Evolutionary conservation across 2,329 filamentous ascomycete genomes (phyloP), one percentile per base, ranked within the genome.

Genomic region (Teratosphaeriaceae sp.): DNA sequence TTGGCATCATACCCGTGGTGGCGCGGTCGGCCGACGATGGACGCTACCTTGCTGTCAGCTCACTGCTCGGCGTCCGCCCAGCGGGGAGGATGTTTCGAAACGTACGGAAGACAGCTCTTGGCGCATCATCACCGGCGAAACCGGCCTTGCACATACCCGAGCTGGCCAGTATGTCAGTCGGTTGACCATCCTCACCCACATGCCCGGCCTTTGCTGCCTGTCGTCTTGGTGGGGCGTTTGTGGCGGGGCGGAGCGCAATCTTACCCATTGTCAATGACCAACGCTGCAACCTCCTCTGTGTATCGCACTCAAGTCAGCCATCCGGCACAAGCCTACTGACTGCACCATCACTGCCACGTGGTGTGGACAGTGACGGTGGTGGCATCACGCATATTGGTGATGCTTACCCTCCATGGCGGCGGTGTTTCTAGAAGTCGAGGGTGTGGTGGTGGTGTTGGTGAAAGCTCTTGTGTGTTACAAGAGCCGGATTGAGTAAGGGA

Each of bases 211-310:
- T 41, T 38, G 38, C 42, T 40, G 26, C 26, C 39, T 22, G 38
- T 41, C 42, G 45, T 42, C 43, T 45, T 38, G 34, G 20, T 20
- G 41, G 42, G 44, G 42, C 46, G 46, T 41, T 29, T 18, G 22
- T 34, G 60, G 57, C 59, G 64, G 74, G 46, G 39, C 23, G 16
- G 46, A 45, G 52, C 45, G 53, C 45, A 45, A 46, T 78, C 89
- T 87, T 90, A 98, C 92, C 92, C 92, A 97, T 98, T 98, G 89
- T 98, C 92, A 78, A 98, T 97, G 76, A 98, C 92, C 87, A 98
- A 89, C 75, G 92, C 92, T 74, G 92, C 92, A 76, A 98, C 92
- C 88, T 98, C 92, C 82, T 98, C 92, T 97, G 70, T 73, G 42
- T 1, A 44, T 34, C 43, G 44, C 38, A 50, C 20, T 44, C 23